Evolutionary conservation across 495 filamentous ascomycete species (phyloP).

Genomic region (Massariosphaeria phaeospora): DNA sequence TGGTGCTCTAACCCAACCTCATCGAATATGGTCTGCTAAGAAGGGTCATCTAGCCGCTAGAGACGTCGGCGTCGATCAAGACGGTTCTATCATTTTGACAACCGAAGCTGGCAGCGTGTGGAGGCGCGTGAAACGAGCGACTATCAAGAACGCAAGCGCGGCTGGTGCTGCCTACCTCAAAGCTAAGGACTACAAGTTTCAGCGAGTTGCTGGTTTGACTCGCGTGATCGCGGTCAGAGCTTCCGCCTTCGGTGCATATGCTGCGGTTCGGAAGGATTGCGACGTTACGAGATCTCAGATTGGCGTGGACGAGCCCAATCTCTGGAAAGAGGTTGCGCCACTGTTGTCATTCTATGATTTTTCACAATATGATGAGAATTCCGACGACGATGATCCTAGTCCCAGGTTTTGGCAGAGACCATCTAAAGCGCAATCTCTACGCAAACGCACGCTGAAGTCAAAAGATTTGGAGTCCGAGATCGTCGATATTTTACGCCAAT

Average conservation of each 20-base stretch:
- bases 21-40: conserved; percentile 74
- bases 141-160: conserved; percentile 65
- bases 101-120: conserved; percentile 90
- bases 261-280: conserved; percentile 78
- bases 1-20: conserved; percentile 65
- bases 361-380: conserved; percentile 27
- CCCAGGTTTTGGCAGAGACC: conserved; percentile 46
- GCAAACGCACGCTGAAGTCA: conserved; percentile 29
- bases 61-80: conserved; percentile 83
- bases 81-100: conserved; percentile 92
- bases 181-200: conserved; percentile 88
- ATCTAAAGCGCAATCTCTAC: conserved; percentile 54
- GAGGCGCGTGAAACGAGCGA: conserved; percentile 73
- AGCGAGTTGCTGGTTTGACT: conserved; percentile 79
- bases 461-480: conserved; percentile 42
- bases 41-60: conserved; percentile 78
- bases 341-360: conserved; percentile 57
- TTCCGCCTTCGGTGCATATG: conserved; percentile 82
- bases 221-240: conserved; percentile 76
- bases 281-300: conserved; percentile 75
- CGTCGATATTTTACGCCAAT: conserved; percentile 34
- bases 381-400: conserved; percentile 37
- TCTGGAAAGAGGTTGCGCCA: conserved; percentile 70
- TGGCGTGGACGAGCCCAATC: conserved; percentile 52
- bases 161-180: conserved; percentile 49